Conservation (phyloP, 805 yeast species). For the Saccharomyces paradoxus region DNA sequence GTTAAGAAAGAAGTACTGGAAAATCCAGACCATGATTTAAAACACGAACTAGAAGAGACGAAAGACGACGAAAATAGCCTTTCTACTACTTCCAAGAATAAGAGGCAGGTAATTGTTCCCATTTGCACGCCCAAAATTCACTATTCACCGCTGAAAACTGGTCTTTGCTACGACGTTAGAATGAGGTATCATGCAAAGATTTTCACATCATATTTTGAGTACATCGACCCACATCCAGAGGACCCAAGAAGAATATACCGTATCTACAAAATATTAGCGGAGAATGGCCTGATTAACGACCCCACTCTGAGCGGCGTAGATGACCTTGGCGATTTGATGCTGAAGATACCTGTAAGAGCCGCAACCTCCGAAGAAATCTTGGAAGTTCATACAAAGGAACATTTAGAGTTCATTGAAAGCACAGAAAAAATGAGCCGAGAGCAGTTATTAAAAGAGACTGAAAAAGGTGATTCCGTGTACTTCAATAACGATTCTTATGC, state of each 20-base stretch:
- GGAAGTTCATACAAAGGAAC: constrained; percentile 77
- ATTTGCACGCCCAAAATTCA: constrained; percentile 56
- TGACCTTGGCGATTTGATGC: constrained; percentile 79
- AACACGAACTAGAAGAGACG: neutral
- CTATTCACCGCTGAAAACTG: constrained; percentile 76
- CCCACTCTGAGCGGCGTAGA: constrained; percentile 59
- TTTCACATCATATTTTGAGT: constrained; percentile 83
- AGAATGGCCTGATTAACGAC: constrained; percentile 82
- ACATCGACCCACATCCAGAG: constrained; percentile 97
- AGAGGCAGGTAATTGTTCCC: constrained; percentile 44
- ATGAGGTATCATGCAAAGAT: constrained; percentile 97
- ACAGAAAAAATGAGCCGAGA: constrained; percentile 75
- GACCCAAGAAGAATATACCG: constrained; percentile 95
- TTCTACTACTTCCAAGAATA: constrained; percentile 16
- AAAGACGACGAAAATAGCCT: neutral
- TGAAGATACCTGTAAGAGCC: constrained; percentile 82
- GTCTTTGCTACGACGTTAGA: constrained; percentile 89
- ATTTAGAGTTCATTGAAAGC: constrained; percentile 63
- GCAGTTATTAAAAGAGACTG: constrained; percentile 71
- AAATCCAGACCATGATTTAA: neutral
- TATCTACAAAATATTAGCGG: constrained; percentile 86
- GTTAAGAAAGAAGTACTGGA: neutral
- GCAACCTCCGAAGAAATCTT: constrained; percentile 81
- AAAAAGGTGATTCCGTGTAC: constrained; percentile 88
- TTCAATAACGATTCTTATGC: constrained; percentile 82